Percentiles rank a stretch among this genome's conserved stretches.
Evolutionary conservation across 2,329 filamentous ascomycete species (phyloP).

Genomic region (Cladorrhinum sp.): DNA sequence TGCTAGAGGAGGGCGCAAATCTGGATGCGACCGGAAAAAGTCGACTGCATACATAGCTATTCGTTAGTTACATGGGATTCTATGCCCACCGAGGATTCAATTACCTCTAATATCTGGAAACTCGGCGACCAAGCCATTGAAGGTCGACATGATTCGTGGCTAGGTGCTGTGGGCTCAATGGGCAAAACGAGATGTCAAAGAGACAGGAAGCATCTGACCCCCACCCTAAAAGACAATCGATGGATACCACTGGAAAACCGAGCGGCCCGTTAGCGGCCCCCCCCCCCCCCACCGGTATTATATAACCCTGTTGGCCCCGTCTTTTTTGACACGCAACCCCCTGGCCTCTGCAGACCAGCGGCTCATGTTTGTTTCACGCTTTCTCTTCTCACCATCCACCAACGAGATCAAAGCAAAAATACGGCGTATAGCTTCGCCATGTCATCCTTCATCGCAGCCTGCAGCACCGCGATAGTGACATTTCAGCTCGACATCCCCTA

Average conservation of each 20-base stretch:
- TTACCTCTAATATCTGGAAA: conserved; percentile 73
- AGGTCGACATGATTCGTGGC: conserved; percentile 65
- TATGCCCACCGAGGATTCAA: background rate
- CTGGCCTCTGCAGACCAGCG: background rate
- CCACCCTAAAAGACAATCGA: too few species aligned
- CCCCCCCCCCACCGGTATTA: too few species aligned
- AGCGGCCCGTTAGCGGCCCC: too few species aligned
- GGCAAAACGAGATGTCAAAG: too few species aligned
- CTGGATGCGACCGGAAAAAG: conserved; percentile 65
- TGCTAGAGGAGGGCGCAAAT: conserved; percentile 63
- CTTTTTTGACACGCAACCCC: background rate
- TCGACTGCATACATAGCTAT: conserved; percentile 59
- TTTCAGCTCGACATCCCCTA: background rate
- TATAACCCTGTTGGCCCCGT: too few species aligned
- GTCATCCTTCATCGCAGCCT: background rate
- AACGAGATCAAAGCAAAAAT: background rate
- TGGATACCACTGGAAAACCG: too few species aligned
- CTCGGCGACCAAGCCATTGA: conserved; percentile 68
- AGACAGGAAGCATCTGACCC: too few species aligned
- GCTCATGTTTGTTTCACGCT: background rate
- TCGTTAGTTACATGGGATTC: background rate
- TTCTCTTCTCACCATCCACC: background rate
- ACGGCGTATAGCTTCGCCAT: background rate
- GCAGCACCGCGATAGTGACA: background rate
- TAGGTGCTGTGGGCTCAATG: conserved; percentile 3